A percentile compares a stretch with the other conserved stretches of the same genome.
These are phyloP conservation scores for Leccinum subtestaceum DNA, from an alignment of 768 basidiomycete species.

Conservation along the genomic window DNA sequence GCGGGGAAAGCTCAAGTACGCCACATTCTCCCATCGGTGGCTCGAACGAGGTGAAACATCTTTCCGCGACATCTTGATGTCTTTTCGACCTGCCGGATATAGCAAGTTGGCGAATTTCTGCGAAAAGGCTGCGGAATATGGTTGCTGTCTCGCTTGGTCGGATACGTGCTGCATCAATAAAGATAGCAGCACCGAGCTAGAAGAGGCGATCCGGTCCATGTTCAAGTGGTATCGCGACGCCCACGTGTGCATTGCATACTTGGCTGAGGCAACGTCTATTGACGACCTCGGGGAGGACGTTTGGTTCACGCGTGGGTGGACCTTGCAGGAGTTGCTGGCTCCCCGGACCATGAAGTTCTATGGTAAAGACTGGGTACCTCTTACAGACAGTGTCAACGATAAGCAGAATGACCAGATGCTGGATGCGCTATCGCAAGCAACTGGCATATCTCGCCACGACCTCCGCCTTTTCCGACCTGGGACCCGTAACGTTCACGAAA, in stretches of 20 bases:
- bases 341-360: conserved; percentile 33
- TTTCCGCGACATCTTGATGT: conserved; percentile 31
- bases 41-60: conserved; percentile 30
- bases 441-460: conserved; percentile 27
- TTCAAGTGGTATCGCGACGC: conserved; percentile 33
- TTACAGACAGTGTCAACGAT: conserved; percentile 28
- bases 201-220: conserved; percentile 35
- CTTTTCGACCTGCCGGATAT: conserved; percentile 28
- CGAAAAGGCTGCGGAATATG: conserved; percentile 27
- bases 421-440: conserved; percentile 23
- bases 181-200: conserved; percentile 34
- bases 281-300: conserved; percentile 28
- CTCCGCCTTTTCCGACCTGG: conserved; percentile 25
- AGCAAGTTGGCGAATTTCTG: conserved; percentile 26
- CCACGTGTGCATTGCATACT: conserved; percentile 31
- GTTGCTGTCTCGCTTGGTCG: conserved; percentile 31
- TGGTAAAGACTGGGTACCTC: conserved; percentile 23
- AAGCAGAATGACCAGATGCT: conserved; percentile 26
- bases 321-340: conserved; percentile 29
- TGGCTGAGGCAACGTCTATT: conserved; percentile 28
- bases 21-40: conserved; percentile 31
- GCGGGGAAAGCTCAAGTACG: conserved; percentile 25
- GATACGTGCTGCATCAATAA: conserved; percentile 37
- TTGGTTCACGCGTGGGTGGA: conserved; percentile 35
- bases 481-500: conserved; percentile 24